Percentiles rank a stretch among this genome's conserved stretches.
phyloP scores from a whole-genome alignment of 75 land plant species.

The Pinus taeda region DNA sequence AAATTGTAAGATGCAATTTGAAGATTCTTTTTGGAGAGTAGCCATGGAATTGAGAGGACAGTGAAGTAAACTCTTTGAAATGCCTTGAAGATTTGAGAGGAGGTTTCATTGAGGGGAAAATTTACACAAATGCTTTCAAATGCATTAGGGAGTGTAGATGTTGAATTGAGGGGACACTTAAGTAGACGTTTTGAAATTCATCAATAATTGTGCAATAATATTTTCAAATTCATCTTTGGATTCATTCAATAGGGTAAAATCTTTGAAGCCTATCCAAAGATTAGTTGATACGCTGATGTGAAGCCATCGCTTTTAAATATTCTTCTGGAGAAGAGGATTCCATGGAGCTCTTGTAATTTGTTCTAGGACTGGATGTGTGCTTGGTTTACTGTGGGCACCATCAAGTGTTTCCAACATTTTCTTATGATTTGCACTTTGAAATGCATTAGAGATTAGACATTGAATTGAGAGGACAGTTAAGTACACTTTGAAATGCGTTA shows the following conservation, averaged over 20 bases:
- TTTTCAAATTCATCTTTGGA: not conserved
- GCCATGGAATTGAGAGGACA: not conserved
- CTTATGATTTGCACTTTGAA: not conserved
- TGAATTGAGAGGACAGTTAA: not conserved
- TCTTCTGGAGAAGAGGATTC: not conserved
- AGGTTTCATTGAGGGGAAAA: not conserved
- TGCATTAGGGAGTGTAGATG: not conserved
- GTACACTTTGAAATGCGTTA: not conserved
- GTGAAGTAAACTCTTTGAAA: not conserved
- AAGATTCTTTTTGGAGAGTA: not conserved
- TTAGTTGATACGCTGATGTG: not conserved
- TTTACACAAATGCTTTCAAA: not conserved
- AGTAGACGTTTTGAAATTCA: not conserved
- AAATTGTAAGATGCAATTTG: not conserved
- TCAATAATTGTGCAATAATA: not conserved
- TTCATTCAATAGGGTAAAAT: no score
- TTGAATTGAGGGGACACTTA: not conserved
- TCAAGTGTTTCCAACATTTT: not conserved
- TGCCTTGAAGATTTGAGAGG: not conserved
- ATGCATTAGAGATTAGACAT: not conserved
- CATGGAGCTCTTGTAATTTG: not conserved
- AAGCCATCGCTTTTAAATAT: not conserved
- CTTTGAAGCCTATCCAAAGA: no score
- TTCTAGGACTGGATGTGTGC: not conserved
- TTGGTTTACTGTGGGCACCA: not conserved